Evolutionary conservation across 2,329 filamentous ascomycete genomes (phyloP), one percentile per base, ranked within the genome.

Genomic region (Pyrenochaeta sp.): DNA sequence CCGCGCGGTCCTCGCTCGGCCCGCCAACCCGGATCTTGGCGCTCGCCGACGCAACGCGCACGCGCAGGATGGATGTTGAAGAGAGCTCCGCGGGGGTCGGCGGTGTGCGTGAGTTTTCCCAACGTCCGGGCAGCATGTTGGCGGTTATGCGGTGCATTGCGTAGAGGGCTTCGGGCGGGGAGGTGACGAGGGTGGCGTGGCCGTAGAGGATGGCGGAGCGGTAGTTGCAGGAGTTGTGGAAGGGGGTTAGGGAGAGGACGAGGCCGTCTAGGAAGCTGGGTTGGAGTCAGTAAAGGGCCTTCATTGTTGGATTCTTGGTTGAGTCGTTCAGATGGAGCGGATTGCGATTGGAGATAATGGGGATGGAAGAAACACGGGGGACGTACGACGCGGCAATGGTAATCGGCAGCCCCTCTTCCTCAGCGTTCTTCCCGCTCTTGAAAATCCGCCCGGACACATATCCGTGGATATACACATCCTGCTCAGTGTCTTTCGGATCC

Each of bases 401-500:
- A 14, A 70, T 51, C 0, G 65, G 61, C 1, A 69, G 19, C 1
- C 65, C 64, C 17, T 76, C 60, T 6, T 71, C 48, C 4, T 19
- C 31, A 10, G 31, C 17, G 9, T 30, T 35, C 28, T 59, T 56
- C 8, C 44, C 43, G 6, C 22, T 43, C 32, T 47, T 37, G 51
- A 93, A 87, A 22, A 96, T 77, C 6, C 90, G 86, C 1, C 85
- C 55, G 5, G 61, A 60, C 3, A 67, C 51, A 38, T 65, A 68
- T 42, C 68, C 68, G 47, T 72, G 68, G 22, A 72, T 53, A 36
- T 71, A 72, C 5, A 71, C 28, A 22, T 65, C 49, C 22, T 63
- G 60, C 4, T 28, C 10, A 2, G 41, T 41, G 50, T 36, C 45
- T 17, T 87, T 80, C 44, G 91, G 86, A 4, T 90, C 77, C 0